Conservation (phyloP, 306 rosid species). For the Acmispon strigosus region DNA sequence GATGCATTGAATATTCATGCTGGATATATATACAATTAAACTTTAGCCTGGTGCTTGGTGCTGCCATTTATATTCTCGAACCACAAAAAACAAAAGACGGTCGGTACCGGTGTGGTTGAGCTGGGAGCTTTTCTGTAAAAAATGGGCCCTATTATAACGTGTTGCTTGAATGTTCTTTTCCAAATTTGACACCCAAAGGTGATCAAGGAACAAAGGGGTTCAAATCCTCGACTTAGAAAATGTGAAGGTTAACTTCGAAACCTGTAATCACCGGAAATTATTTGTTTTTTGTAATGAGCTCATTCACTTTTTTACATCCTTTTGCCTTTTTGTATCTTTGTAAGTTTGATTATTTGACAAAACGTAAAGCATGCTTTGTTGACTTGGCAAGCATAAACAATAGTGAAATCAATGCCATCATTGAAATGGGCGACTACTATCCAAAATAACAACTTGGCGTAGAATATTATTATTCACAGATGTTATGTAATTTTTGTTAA, state of each 20-base stretch:
- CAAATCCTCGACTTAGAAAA: no score
- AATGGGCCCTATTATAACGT: constrained; percentile 37
- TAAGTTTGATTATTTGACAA: constrained; percentile 1
- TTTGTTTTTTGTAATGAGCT: not conserved
- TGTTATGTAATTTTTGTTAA: not conserved
- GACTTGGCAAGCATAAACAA: constrained; percentile 21
- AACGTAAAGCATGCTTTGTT: constrained; percentile 15
- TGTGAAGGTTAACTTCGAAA: no score
- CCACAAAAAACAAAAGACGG: not conserved
- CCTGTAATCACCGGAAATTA: no score
- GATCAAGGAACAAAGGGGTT: no score
- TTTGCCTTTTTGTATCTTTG: not conserved
- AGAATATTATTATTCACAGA: not conserved
- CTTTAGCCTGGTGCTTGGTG: not conserved
- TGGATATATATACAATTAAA: no score
- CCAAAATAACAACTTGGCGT: not conserved
- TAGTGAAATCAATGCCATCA: not conserved
- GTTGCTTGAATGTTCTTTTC: constrained; percentile 1
- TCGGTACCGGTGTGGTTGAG: constrained; percentile 17
- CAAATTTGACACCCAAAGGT: no score
- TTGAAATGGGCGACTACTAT: not conserved
- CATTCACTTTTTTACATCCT: not conserved
- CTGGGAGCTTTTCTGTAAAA: constrained; percentile 30
- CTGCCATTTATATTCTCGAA: not conserved
- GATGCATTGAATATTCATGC: not conserved